Conservation (phyloP, 306 rosid species). For the Crotalaria pallida region DNA sequence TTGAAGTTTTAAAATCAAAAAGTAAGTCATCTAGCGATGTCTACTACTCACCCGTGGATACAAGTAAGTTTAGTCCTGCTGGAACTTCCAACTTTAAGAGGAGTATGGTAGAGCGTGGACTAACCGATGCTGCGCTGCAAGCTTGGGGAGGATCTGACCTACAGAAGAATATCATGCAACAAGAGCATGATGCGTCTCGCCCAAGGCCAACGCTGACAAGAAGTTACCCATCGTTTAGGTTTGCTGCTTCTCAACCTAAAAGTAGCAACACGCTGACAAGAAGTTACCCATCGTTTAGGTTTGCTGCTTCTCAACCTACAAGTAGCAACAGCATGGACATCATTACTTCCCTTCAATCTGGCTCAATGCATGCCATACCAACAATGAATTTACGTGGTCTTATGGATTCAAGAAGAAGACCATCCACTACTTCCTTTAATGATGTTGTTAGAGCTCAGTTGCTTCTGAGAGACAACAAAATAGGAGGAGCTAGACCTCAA, state of each 20-base stretch:
- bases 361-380: conserved; percentile 40
- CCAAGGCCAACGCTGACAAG: conserved; percentile 36
- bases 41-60: conserved; percentile 27
- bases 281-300: too few species aligned
- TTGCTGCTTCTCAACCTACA: too few species aligned
- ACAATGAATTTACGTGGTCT: conserved; percentile 77
- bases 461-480: conserved; percentile 32
- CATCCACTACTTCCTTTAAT: conserved; percentile 38
- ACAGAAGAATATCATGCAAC: conserved; percentile 24
- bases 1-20: conserved; percentile 31
- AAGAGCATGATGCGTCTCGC: conserved; percentile 34
- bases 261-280: too few species aligned
- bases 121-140: conserved; percentile 30
- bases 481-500: too few species aligned
- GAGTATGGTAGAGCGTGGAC: conserved; percentile 27
- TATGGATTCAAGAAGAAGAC: conserved; percentile 50
- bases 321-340: conserved; percentile 5
- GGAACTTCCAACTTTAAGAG: too few species aligned
- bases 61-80: conserved; percentile 23
- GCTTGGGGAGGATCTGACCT: conserved; percentile 33
- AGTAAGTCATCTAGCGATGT: conserved; percentile 37
- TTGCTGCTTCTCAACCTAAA: conserved; percentile 40
- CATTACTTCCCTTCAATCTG: conserved; percentile 23
- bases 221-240: conserved; percentile 16
- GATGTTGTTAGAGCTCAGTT: too few species aligned